Evolutionary conservation across 2,329 filamentous ascomycete species (phyloP), one percentile per base, ranked within the genome.

Genomic region (Celoporthe dispersa): DNA sequence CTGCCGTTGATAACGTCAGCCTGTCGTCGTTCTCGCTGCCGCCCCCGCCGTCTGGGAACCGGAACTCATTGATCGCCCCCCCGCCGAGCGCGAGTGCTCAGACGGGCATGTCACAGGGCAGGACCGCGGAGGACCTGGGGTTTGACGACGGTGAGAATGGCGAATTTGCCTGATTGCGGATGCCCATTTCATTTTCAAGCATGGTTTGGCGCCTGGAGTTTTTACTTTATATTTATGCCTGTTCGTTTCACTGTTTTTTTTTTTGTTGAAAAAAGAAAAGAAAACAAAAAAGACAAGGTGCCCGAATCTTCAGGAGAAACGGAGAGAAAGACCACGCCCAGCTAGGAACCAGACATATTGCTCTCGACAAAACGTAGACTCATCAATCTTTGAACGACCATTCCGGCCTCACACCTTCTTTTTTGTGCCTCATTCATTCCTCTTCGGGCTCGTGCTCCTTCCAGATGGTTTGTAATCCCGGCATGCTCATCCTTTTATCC

Each of bases 121-220:
- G 81, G 75, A 85, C 87, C 16, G 82, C 86, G 6, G 83, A 90
- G 76, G 90, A 94, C 70, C 76, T 95, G 73, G 93, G 93, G 0
- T 96, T 96, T 75, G 93, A 97, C 76, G 92, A 97, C 78, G 94
- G 93, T 1, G 91, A 95, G 77, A 94, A 94, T 86, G 93, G 93
- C 28, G 93, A 97, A 80, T 97, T 97, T 81, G 87, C 86, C 63
- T 90, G 69, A 75, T 53, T 57, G 31, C 35, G 37, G 4, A 25
- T 61, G 28, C 2, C 28, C 37, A 8, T 65, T 55, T 8, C 4
- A 37, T 61, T 61, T 28, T 60, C 12, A 68, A 14, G 31, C 59
- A 63, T 63, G 55, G 59, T 33, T 39, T 57, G 33, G 59, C 44
- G 59, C 60, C 33, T 12, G 66, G 57, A 53, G 39, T 61, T 14